Percentiles rank a stretch among this genome's conserved stretches.
These are phyloP conservation scores for Omphalotus guepiniiformis DNA, from an alignment of 768 basidiomycete genomes.

Conservation along the genomic window DNA sequence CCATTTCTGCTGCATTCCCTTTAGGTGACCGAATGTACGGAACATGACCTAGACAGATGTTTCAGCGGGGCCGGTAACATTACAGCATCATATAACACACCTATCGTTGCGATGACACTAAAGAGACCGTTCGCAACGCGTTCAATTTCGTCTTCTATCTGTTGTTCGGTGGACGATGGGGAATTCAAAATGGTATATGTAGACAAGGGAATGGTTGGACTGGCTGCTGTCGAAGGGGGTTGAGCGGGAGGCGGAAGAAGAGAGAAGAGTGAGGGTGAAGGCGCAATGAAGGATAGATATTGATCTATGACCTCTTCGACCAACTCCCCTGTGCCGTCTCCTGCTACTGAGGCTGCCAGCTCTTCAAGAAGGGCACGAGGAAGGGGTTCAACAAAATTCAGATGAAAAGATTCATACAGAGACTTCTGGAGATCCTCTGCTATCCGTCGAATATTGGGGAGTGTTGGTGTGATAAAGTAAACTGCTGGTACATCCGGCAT, in stretches of 20 bases:
- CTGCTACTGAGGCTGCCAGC: constrained; percentile 83
- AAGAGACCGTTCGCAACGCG: constrained; percentile 88
- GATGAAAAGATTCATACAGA: constrained; percentile 89
- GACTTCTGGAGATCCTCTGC: constrained; percentile 87
- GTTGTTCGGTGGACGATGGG: constrained; percentile 81
- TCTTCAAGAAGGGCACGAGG: constrained; percentile 89
- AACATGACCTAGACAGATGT: constrained; percentile 59
- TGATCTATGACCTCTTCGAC: constrained; percentile 92
- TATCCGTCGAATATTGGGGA: constrained; percentile 83
- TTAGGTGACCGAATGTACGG: constrained; percentile 93
- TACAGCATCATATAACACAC: constrained; percentile 36
- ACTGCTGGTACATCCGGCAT: constrained; percentile 94
- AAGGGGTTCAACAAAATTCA: constrained; percentile 93
- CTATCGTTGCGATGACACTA: constrained; percentile 84
- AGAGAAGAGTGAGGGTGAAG: constrained; percentile 90
- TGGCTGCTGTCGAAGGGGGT: constrained; percentile 29
- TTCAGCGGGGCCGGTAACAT: not conserved
- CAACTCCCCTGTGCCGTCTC: constrained; percentile 76
- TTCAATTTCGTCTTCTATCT: constrained; percentile 93
- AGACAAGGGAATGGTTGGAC: constrained; percentile 38
- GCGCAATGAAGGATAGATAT: constrained; percentile 93
- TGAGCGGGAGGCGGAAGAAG: constrained; percentile 60
- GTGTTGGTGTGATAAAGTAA: constrained; percentile 92
- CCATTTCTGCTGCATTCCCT: constrained; percentile 98
- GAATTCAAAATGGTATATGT: constrained; percentile 90